Evolutionary conservation across 2,329 filamentous ascomycete species (phyloP).

Genomic region (Lizonia empirigonia): DNA sequence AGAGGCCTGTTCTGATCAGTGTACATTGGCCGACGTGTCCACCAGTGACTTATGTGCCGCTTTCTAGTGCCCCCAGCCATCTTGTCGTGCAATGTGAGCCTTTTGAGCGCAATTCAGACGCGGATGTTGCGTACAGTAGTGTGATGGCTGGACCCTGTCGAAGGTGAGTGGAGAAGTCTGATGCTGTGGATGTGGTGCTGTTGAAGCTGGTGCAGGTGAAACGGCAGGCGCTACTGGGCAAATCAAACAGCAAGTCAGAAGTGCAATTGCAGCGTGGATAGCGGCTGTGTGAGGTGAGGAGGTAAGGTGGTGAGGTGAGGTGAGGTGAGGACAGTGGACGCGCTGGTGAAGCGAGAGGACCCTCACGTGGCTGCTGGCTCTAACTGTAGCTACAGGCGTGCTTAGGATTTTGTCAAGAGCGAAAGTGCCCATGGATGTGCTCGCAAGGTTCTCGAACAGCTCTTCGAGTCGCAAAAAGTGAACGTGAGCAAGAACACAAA

Average conservation of each 20-base stretch:
- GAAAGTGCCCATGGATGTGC: too few species aligned
- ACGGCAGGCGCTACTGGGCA: background rate
- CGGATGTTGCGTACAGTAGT: too few species aligned
- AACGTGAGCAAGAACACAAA: too few species aligned
- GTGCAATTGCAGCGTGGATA: background rate
- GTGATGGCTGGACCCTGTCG: too few species aligned
- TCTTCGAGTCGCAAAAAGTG: too few species aligned
- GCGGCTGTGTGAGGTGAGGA: background rate
- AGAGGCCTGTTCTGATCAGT: background rate
- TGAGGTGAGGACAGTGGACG: too few species aligned
- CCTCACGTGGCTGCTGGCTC: too few species aligned
- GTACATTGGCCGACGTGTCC: background rate
- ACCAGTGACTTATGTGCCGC: slow-evolving; percentile 3
- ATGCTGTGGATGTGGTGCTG: background rate
- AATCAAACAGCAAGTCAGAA: background rate
- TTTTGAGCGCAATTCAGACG: background rate
- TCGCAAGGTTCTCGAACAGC: too few species aligned
- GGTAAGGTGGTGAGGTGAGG: too few species aligned
- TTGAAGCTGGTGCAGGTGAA: background rate
- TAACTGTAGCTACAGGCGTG: too few species aligned
- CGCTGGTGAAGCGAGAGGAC: too few species aligned
- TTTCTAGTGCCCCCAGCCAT: slow-evolving; percentile 15
- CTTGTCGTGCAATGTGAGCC: background rate
- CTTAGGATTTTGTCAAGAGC: too few species aligned
- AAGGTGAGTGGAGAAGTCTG: background rate